These are phyloP conservation scores for Multifurca ochricompacta DNA, from an alignment of 768 basidiomycete species.

Conservation along the genomic window DNA sequence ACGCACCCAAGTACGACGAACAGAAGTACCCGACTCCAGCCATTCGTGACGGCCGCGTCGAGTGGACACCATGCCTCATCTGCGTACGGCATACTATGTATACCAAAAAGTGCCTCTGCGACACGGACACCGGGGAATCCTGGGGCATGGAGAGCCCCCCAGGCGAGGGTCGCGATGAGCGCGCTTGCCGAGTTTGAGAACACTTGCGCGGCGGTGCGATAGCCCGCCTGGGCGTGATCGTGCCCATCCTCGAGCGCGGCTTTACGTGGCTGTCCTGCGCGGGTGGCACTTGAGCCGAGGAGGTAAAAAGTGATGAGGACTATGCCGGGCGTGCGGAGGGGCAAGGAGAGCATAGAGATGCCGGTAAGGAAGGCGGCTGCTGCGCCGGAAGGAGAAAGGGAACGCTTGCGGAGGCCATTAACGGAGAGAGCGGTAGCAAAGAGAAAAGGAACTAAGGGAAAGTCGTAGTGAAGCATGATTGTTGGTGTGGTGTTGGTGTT, in stretches of 20 bases:
- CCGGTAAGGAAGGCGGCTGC: slow-evolving; percentile 71
- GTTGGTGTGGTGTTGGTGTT: background rate
- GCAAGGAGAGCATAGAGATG: slow-evolving; percentile 62
- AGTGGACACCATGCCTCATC: slow-evolving; percentile 55
- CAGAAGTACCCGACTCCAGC: slow-evolving; percentile 54
- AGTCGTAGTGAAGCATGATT: slow-evolving; percentile 24
- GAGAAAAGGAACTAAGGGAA: slow-evolving; percentile 36
- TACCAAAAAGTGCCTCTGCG: slow-evolving; percentile 16
- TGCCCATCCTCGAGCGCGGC: slow-evolving; percentile 71
- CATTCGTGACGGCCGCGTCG: slow-evolving; percentile 34
- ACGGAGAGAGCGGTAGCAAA: slow-evolving; percentile 47
- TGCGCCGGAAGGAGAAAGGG: slow-evolving; percentile 72
- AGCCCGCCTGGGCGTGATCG: slow-evolving; percentile 55
- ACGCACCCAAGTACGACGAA: slow-evolving; percentile 60
- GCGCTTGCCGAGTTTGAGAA: slow-evolving; percentile 72
- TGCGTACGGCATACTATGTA: slow-evolving; percentile 29
- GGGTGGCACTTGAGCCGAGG: slow-evolving; percentile 75
- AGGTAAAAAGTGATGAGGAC: slow-evolving; percentile 74
- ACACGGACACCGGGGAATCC: slow-evolving; percentile 26
- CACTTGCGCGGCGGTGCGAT: slow-evolving; percentile 75
- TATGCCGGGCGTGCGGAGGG: slow-evolving; percentile 53
- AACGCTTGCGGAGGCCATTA: slow-evolving; percentile 68
- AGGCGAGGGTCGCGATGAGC: slow-evolving; percentile 47
- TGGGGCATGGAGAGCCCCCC: slow-evolving; percentile 55
- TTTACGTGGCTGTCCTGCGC: slow-evolving; percentile 74